Conservation (phyloP, 2,329 filamentous ascomycete genomes). For the Shiraia sp. region DNA sequence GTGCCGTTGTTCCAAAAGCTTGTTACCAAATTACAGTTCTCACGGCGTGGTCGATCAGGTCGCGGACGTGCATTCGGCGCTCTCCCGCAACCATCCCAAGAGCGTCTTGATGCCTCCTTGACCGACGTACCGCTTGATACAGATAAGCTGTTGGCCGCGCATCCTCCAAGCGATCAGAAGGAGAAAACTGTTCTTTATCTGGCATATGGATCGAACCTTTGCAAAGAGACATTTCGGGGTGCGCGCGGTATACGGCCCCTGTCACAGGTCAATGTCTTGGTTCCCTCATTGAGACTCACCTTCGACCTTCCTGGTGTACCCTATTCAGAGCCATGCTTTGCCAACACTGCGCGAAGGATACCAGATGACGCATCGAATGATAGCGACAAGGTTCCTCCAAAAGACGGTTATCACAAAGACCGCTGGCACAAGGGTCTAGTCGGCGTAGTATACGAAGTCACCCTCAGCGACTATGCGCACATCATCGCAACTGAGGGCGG, state of each 20-base stretch:
- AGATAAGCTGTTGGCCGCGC: constrained; percentile 15
- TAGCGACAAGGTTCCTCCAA: constrained; percentile 4
- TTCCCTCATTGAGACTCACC: constrained; percentile 74
- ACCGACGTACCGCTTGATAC: constrained; percentile 30
- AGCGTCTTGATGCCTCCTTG: constrained; percentile 39
- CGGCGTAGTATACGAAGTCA: constrained; percentile 95
- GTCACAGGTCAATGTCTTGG: constrained; percentile 78
- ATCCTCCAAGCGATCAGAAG: constrained; percentile 27
- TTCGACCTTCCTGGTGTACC: constrained; percentile 87
- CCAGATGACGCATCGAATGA: constrained; percentile 15
- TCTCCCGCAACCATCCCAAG: constrained; percentile 26
- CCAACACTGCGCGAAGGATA: constrained; percentile 69
- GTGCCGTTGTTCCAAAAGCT: constrained; percentile 12
- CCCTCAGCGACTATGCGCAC: constrained; percentile 74
- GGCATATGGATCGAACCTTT: constrained; percentile 91
- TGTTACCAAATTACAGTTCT: constrained; percentile 12
- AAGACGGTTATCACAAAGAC: constrained; percentile 54
- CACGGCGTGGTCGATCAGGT: constrained; percentile 6
- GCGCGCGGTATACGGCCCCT: constrained; percentile 78
- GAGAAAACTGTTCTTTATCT: constrained; percentile 44
- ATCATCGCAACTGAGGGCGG: constrained; percentile 93
- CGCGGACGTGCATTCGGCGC: constrained; percentile 17
- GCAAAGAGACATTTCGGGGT: constrained; percentile 76
- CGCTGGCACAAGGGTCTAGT: constrained; percentile 81
- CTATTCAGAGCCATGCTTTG: constrained; percentile 90